phyloP scores from a whole-genome alignment of 1,284 basidiomycete species.

The Cutaneotrichosporon sp. region DNA sequence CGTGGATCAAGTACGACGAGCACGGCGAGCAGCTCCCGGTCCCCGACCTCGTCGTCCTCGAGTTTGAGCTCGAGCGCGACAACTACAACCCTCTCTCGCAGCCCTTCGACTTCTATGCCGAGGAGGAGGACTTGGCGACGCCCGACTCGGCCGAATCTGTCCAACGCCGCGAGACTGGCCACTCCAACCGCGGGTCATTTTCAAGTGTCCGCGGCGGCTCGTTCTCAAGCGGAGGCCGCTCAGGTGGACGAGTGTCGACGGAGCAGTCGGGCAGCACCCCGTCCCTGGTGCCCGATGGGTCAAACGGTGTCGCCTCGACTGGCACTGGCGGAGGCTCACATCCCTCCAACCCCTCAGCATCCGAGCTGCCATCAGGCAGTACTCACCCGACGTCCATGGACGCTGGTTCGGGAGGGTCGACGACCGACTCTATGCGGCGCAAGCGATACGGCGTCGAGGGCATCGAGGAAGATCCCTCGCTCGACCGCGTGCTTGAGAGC shows the following conservation, averaged over 20 bases:
- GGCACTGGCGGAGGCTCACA: no score
- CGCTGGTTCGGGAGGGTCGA: background rate
- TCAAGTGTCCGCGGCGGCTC: no score
- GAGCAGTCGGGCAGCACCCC: no score
- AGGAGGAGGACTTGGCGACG: background rate
- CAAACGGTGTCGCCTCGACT: no score
- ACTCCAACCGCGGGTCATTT: no score
- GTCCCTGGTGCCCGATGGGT: no score
- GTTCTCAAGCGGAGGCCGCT: no score
- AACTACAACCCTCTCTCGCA: constrained; percentile 70
- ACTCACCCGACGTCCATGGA: constrained; percentile 1
- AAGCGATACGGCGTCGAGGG: constrained; percentile 45
- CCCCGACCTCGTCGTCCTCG: constrained; percentile 64
- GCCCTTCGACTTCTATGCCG: background rate
- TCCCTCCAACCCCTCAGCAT: no score
- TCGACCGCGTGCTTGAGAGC: constrained; percentile 70
- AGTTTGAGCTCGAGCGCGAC: constrained; percentile 81
- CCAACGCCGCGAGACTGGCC: background rate
- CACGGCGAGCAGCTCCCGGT: constrained; percentile 30
- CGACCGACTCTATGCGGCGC: background rate
- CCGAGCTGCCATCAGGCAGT: background rate
- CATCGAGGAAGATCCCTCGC: constrained; percentile 52
- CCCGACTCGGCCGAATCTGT: background rate
- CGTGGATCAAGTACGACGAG: constrained; percentile 35
- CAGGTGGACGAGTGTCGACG: no score